phyloP scores from a whole-genome alignment of 73 alveolate genomes.

The Halteria grandinella region DNA sequence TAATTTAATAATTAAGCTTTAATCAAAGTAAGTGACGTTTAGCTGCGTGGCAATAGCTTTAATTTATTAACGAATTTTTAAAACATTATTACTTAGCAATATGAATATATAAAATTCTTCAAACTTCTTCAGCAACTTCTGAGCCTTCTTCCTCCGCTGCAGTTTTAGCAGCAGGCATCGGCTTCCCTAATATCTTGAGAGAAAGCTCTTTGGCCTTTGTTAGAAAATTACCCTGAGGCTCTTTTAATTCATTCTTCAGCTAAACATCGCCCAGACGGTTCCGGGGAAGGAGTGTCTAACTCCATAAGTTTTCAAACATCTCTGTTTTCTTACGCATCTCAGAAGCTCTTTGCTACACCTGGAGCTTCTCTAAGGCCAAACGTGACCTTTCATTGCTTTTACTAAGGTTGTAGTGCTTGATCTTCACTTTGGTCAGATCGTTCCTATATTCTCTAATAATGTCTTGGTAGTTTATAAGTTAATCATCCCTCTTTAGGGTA shows the following conservation, averaged over 20 bases:
- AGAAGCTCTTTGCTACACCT: background rate
- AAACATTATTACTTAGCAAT: background rate
- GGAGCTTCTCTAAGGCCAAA: background rate
- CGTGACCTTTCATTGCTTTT: background rate
- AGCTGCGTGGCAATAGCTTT: background rate
- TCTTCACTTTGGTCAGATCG: background rate
- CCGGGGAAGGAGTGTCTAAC: too few species aligned
- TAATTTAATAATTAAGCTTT: too few species aligned
- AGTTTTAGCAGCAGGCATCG: slow-evolving; percentile 2
- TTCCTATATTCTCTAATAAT: background rate
- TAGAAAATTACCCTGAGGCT: too few species aligned
- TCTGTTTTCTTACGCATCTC: too few species aligned
- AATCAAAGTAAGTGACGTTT: background rate
- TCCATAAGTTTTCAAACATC: too few species aligned
- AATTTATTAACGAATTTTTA: background rate
- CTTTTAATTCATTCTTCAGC: too few species aligned
- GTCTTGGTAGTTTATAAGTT: background rate
- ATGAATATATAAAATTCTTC: background rate
- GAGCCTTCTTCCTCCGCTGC: background rate
- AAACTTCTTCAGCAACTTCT: background rate
- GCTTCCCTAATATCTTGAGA: background rate
- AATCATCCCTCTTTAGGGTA: background rate
- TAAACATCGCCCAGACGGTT: too few species aligned
- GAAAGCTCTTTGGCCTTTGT: too few species aligned
- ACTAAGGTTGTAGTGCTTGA: background rate